Percentiles rank a stretch among this genome's conserved stretches.
phyloP scores from a whole-genome alignment of 2,329 filamentous ascomycete species.

The Teratosphaeriaceae sp. region DNA sequence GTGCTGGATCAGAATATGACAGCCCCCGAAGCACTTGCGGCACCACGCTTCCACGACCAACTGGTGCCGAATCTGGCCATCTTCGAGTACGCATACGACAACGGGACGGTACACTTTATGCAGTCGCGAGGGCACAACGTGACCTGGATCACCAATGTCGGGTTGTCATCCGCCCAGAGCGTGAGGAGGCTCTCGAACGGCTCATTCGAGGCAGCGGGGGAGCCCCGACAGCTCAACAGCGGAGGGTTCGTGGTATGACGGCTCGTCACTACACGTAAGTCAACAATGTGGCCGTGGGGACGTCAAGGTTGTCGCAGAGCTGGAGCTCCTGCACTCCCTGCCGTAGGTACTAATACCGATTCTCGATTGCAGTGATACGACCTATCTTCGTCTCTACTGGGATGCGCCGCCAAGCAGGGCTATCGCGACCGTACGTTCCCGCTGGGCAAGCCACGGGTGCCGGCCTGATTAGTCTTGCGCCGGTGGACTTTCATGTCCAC shows the following conservation, averaged over 20 bases:
- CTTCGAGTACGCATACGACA: constrained; percentile 65
- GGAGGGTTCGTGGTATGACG: constrained; percentile 48
- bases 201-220: constrained; percentile 69
- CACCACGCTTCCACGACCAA: constrained; percentile 74
- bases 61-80: constrained; percentile 62
- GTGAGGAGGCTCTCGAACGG: constrained; percentile 57
- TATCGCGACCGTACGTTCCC: too few species aligned
- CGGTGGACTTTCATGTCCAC: too few species aligned
- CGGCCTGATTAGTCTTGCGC: too few species aligned
- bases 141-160: constrained; percentile 54
- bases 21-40: constrained; percentile 54
- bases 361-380: too few species aligned
- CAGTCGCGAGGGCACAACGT: constrained; percentile 61
- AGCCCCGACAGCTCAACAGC: constrained; percentile 67
- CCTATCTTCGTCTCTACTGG: too few species aligned
- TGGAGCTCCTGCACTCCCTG: neutral
- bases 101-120: constrained; percentile 58
- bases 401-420: too few species aligned
- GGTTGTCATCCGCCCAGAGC: constrained; percentile 64
- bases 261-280: neutral
- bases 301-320: neutral
- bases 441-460: too few species aligned
- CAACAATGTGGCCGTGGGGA: too few species aligned
- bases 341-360: too few species aligned
- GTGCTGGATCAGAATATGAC: constrained; percentile 60